Evolutionary conservation across 345 rosid species (phyloP), one percentile per base, ranked within the genome.

Genomic region (Barbarea vulgaris): DNA sequence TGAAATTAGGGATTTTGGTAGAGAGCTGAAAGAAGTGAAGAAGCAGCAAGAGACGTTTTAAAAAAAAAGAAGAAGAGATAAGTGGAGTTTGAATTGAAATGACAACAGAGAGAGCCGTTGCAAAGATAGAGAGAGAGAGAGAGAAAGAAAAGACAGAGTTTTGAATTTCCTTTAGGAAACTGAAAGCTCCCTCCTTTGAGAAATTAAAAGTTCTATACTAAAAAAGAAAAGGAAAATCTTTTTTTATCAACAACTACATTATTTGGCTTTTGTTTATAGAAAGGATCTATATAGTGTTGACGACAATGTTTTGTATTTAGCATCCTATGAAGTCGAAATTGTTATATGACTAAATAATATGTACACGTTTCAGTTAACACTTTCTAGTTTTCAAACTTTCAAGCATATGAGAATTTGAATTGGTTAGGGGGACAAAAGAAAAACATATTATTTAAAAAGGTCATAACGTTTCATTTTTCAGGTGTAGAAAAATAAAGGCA

Each of bases 101-200:
- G 61, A 56, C 67, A 67, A 77, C 51, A 77, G 54, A 70, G 76
- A 70, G 71, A 77, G 80, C 80, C 80, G 80, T 77, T 77, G 72
- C 71, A 47, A 55, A 76, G 24, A 7, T 24, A 15, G 22, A 67
- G 14, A 63, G 67, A 77, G 76, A 70, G 59, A 63, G 37, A 53
- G 3, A n/a, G n/a, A n/a, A 17, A 3, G 3, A 9, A 53, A 17
- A 70, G 76, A n/a, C n/a, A 66, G 10, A 46, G 60, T 44, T 77
- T 70, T 77, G 80, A 77, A 75, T 67, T 61, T 44, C 9, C 50
- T 44, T 36, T 48, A 58, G n/a, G 53, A 57, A 57, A 7, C 52
- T 57, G 73, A 77, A 70, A 77, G 80, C 51, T 70, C 63, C 8
- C 66, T 54, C 71, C 76, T 77, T 70, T 77, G 47, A 9, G 47